Percentiles rank a stretch among this genome's conserved stretches.
These are phyloP conservation scores for Kodamaea sp. DNA, from an alignment of 1,139 yeast genomes.

Conservation along the genomic window DNA sequence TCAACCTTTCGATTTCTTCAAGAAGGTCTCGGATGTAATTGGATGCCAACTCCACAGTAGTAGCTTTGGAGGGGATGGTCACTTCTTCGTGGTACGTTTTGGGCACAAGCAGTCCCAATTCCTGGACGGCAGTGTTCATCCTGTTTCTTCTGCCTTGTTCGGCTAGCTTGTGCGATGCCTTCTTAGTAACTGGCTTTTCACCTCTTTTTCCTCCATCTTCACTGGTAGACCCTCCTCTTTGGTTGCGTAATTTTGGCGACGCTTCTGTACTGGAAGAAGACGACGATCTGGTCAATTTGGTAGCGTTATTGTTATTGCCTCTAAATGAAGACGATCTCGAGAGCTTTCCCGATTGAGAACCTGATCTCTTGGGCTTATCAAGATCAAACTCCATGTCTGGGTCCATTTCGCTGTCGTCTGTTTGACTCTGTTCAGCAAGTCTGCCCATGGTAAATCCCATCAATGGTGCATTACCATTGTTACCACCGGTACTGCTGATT, in stretches of 20 bases:
- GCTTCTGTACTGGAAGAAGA: slow-evolving; percentile 20
- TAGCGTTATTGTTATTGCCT: slow-evolving; percentile 9
- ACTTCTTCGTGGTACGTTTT: slow-evolving; percentile 59
- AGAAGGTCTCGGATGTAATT: slow-evolving; percentile 60
- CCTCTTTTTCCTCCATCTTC: slow-evolving; percentile 6
- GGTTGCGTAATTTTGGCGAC: slow-evolving; percentile 13
- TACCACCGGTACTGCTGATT: slow-evolving; percentile 15
- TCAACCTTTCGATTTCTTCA: slow-evolving; percentile 34
- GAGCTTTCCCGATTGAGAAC: slow-evolving; percentile 2
- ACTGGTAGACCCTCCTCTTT: slow-evolving; percentile 19
- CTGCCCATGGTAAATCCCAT: slow-evolving; percentile 55
- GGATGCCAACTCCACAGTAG: slow-evolving; percentile 89
- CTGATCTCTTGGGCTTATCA: slow-evolving; percentile 5
- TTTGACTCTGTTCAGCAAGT: slow-evolving; percentile 37
- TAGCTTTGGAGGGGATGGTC: slow-evolving; percentile 79
- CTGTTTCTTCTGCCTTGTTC: slow-evolving; percentile 95
- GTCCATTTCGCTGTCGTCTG: slow-evolving; percentile 14
- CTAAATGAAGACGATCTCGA: slow-evolving; percentile 11
- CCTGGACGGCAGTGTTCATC: slow-evolving; percentile 83
- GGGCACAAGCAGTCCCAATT: slow-evolving; percentile 69
- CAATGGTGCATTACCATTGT: slow-evolving; percentile 21
- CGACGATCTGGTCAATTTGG: slow-evolving; percentile 13
- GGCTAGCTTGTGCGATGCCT: slow-evolving; percentile 87
- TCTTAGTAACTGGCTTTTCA: slow-evolving; percentile 46
- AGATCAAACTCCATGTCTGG: slow-evolving; percentile 6